Evolutionary conservation across 140 eudicot species (phyloP), one percentile per base, ranked within the genome.

Genomic region (Flaveria floridana): DNA sequence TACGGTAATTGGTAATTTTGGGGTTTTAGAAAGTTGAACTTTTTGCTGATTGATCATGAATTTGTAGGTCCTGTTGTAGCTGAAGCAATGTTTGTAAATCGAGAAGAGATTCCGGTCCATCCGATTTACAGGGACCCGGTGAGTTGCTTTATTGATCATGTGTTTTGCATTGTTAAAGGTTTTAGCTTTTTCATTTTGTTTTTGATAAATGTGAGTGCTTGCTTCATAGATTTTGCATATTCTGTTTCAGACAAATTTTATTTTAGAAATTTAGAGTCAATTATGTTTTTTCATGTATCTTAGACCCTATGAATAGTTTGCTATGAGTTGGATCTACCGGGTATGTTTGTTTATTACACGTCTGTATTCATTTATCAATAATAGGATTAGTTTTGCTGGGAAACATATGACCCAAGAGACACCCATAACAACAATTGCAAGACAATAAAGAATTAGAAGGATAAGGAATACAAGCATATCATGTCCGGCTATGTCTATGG

Each of bases 81-180:
- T 7, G 99, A 93, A 83, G 99, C 98, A 47, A 93, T 85, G 98
- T 93, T 93, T 84, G 95, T 93, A 28, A 90, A 93, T 75, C 93
- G 98, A 11, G 99, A 93, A 78, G 99, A 93, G 83, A 75, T 93
- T 74, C 96, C 99, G 0, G 87, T 93, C 6, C 91, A 83, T 87
- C 99, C 99, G 0, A 71, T 90, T 10, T 93, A 93, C 72, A 82
- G 99, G 75, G 99, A 93, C 57, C 99, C 99, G 69, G 99, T 93
- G 65, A 84, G 98, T 80, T 67, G 25, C 41, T 34, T 34, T 34
- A 34, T 34, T 34, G 8, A 34, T 6, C 41, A 34, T 34, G 41
- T 34, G 41, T 34, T 15, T 46, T 46, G 46, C 44, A 69, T 12
- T 48, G 42, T 61, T 56, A 6, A 30, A 42, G 19, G 53, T 1